Evolutionary conservation across 768 basidiomycete genomes (phyloP).

Genomic region (Trametopsis cervina): DNA sequence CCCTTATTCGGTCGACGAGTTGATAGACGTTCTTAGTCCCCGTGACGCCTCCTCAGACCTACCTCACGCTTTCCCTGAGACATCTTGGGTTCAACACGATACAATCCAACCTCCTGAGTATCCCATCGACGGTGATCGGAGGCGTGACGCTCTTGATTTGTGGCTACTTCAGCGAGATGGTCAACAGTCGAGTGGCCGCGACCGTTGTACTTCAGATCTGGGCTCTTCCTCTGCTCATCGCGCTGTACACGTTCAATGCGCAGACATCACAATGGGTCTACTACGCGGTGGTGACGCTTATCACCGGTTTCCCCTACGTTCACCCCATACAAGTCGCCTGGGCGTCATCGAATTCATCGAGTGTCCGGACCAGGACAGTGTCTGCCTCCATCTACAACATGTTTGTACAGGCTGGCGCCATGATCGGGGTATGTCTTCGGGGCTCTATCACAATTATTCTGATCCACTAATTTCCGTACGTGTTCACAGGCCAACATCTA

Average conservation of each 20-base stretch:
- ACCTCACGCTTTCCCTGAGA: slow-evolving; percentile 57
- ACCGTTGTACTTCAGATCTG: slow-evolving; percentile 52
- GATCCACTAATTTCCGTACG: neutral
- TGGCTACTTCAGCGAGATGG: slow-evolving; percentile 42
- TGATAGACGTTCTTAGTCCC: slow-evolving; percentile 35
- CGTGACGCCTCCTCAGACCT: slow-evolving; percentile 49
- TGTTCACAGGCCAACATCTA: slow-evolving; percentile 45
- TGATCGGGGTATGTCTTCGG: slow-evolving; percentile 36
- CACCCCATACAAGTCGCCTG: slow-evolving; percentile 37
- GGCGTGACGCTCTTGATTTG: slow-evolving; percentile 36
- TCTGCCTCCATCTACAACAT: slow-evolving; percentile 51
- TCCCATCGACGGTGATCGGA: slow-evolving; percentile 53
- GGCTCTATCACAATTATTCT: neutral
- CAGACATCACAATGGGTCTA: slow-evolving; percentile 52
- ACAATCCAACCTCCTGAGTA: slow-evolving; percentile 52
- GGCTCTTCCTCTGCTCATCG: slow-evolving; percentile 56
- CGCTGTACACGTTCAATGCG: slow-evolving; percentile 43
- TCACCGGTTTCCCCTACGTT: slow-evolving; percentile 41
- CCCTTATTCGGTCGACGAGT: neutral
- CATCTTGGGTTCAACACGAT: slow-evolving; percentile 59
- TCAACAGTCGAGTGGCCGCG: slow-evolving; percentile 51
- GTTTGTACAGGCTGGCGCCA: slow-evolving; percentile 53
- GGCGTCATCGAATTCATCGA: slow-evolving; percentile 54
- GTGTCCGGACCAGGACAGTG: slow-evolving; percentile 48
- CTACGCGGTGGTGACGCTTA: slow-evolving; percentile 46